These are phyloP conservation scores for Aspergillus pseudoglaucus DNA, from an alignment of 2,329 filamentous ascomycete species.

Conservation along the genomic window DNA sequence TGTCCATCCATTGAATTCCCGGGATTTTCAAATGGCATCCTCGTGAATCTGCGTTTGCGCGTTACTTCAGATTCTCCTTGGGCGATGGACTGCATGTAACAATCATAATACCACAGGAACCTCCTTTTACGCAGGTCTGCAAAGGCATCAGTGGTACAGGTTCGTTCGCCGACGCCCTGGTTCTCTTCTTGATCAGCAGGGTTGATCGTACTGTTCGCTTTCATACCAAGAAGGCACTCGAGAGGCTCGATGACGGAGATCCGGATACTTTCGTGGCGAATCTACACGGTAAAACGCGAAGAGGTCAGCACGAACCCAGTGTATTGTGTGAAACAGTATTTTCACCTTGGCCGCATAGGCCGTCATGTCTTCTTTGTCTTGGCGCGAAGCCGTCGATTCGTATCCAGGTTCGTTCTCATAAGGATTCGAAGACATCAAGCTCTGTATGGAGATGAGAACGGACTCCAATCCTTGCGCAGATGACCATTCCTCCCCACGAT, in stretches of 20 bases:
- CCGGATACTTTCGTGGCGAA: conserved; percentile 81
- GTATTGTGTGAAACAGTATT: too few species aligned
- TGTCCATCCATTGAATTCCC: conserved; percentile 79
- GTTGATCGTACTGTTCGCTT: conserved; percentile 43
- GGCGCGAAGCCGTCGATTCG: conserved; percentile 62
- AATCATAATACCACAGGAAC: conserved; percentile 94
- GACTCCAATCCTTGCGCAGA: conserved; percentile 93
- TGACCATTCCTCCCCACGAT: conserved; percentile 90
- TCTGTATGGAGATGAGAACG: conserved; percentile 90
- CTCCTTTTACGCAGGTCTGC: conserved; percentile 83
- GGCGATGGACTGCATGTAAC: conserved; percentile 67
- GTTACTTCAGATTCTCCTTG: conserved; percentile 50
- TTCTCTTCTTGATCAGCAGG: conserved; percentile 30
- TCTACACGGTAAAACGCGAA: conserved; percentile 46
- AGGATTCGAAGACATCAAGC: conserved; percentile 85
- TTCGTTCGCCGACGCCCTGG: not conserved
- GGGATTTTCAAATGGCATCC: conserved; percentile 78
- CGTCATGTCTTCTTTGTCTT: conserved; percentile 67
- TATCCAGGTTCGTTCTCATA: conserved; percentile 96
- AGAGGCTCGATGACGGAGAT: conserved; percentile 80
- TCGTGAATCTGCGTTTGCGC: conserved; percentile 59
- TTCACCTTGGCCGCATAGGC: conserved; percentile 72
- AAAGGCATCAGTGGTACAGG: conserved; percentile 72
- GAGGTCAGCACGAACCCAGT: not conserved
- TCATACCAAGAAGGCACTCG: conserved; percentile 68